phyloP scores from a whole-genome alignment of 2,329 filamentous ascomycete species.

The Pseudofabraea citricarpa region DNA sequence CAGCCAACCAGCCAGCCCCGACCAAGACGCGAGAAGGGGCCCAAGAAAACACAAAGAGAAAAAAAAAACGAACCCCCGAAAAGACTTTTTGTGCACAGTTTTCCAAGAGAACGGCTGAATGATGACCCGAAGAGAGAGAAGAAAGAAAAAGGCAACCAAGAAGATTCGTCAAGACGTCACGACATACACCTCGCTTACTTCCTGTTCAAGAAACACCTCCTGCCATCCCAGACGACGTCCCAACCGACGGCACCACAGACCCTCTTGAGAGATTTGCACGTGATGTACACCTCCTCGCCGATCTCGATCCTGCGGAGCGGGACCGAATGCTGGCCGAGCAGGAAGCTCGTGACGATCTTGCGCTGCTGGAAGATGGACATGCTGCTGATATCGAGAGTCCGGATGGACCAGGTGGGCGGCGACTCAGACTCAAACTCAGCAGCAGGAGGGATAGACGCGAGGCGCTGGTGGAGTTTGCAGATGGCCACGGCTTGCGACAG shows the following conservation, averaged over 20 bases:
- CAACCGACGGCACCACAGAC: slow-evolving; percentile 8
- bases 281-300: slow-evolving; percentile 2
- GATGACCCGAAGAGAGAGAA: too few relatives aligned
- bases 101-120: too few relatives aligned
- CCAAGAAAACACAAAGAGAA: too few relatives aligned
- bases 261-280: neutral
- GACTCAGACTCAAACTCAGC: slow-evolving; percentile 9
- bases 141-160: too few relatives aligned
- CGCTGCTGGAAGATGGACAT: slow-evolving; percentile 5
- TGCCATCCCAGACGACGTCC: slow-evolving; percentile 1
- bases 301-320: slow-evolving; percentile 4
- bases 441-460: slow-evolving; percentile 6
- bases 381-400: slow-evolving; percentile 1
- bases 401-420: neutral
- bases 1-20: too few relatives aligned
- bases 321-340: slow-evolving; percentile 2
- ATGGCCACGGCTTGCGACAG: slow-evolving; percentile 14
- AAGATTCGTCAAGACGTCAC: too few relatives aligned
- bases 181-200: too few relatives aligned
- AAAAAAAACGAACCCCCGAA: too few relatives aligned
- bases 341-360: slow-evolving; percentile 2
- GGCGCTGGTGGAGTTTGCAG: slow-evolving; percentile 11
- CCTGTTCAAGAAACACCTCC: too few relatives aligned
- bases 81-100: too few relatives aligned
- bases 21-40: too few relatives aligned